phyloP scores from a whole-genome alignment of 2,329 filamentous ascomycete genomes.

The Ceratocystis variospora region DNA sequence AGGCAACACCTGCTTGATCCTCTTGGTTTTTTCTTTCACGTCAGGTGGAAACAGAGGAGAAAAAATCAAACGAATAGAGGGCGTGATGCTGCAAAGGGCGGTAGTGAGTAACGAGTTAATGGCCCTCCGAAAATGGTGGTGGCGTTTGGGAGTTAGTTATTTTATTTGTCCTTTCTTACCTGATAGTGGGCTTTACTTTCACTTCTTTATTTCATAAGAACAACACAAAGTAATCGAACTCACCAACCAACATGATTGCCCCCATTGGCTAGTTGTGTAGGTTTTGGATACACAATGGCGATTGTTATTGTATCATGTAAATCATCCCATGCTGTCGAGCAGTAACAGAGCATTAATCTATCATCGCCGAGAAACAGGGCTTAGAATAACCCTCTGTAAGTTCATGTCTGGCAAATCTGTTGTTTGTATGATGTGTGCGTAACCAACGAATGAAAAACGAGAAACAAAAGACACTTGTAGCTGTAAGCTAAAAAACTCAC shows the following conservation, averaged over 20 bases:
- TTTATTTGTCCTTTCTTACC: neutral
- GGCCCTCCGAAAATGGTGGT: neutral
- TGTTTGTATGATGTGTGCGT: neutral
- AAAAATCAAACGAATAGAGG: neutral
- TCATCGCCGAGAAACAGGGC: neutral
- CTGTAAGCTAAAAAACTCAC: neutral
- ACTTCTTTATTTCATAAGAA: neutral
- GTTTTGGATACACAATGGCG: neutral
- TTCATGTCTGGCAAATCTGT: neutral
- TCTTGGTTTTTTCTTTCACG: neutral
- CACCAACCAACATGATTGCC: neutral
- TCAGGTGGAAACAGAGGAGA: no score
- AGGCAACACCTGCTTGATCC: neutral
- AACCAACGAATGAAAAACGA: neutral
- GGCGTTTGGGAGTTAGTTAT: conserved; percentile 6
- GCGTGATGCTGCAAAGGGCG: neutral
- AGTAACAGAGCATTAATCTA: neutral
- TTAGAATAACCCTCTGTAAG: neutral
- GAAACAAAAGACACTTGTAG: neutral
- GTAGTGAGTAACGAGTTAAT: neutral
- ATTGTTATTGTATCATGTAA: neutral
- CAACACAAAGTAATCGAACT: neutral
- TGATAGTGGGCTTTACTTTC: neutral
- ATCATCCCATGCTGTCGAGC: neutral
- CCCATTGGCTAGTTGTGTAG: neutral